Evolutionary conservation across 1,139 yeast species (phyloP).

Genomic region (Debaryomyces fabryi): DNA sequence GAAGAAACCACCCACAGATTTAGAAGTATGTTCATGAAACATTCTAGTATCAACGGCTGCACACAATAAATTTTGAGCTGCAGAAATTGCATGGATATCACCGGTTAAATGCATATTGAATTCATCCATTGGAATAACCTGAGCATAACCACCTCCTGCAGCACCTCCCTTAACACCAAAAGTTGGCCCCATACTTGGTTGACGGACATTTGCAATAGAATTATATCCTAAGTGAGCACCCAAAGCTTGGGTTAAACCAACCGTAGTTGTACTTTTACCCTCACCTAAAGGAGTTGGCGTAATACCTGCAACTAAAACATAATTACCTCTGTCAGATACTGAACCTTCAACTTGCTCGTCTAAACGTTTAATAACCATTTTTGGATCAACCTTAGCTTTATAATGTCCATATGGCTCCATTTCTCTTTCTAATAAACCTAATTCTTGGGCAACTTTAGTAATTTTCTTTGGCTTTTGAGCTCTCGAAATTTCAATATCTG

Average conservation of each 20-base stretch:
- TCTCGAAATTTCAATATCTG: slow-evolving; percentile 76
- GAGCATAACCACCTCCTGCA: slow-evolving; percentile 87
- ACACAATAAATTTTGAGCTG: slow-evolving; percentile 76
- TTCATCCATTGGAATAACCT: slow-evolving; percentile 87
- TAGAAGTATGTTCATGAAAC: slow-evolving; percentile 77
- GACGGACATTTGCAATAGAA: slow-evolving; percentile 79
- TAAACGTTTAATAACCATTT: slow-evolving; percentile 56
- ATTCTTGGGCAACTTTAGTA: slow-evolving; percentile 61
- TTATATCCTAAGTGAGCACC: slow-evolving; percentile 73
- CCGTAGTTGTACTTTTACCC: slow-evolving; percentile 80
- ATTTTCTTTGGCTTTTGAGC: slow-evolving; percentile 72
- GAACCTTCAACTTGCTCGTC: slow-evolving; percentile 56
- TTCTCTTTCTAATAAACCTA: slow-evolving; percentile 63
- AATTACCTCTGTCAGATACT: slow-evolving; percentile 52
- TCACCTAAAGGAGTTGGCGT: slow-evolving; percentile 85
- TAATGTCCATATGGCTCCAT: slow-evolving; percentile 73
- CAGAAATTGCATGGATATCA: slow-evolving; percentile 81
- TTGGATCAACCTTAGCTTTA: slow-evolving; percentile 73
- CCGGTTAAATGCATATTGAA: slow-evolving; percentile 85
- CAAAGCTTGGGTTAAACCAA: slow-evolving; percentile 78
- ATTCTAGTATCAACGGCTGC: slow-evolving; percentile 86
- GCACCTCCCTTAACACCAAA: slow-evolving; percentile 91
- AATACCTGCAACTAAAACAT: slow-evolving; percentile 76
- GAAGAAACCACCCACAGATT: slow-evolving; percentile 63
- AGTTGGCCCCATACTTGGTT: slow-evolving; percentile 88